Evolutionary conservation across 768 basidiomycete genomes (phyloP), one percentile per base, ranked within the genome.

Genomic region (Kwoniella heveanensis): DNA sequence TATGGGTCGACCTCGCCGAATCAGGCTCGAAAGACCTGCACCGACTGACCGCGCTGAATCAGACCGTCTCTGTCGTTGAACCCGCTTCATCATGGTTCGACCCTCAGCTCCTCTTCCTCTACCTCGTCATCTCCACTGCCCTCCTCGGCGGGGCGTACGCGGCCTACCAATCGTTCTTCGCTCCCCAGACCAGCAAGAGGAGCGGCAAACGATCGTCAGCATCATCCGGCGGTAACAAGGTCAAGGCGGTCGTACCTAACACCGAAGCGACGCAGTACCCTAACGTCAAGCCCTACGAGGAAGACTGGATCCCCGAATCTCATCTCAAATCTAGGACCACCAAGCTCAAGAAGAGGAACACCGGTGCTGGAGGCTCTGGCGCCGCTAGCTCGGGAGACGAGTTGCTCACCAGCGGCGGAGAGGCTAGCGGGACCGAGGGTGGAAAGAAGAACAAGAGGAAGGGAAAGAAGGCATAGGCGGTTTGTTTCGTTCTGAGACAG

Each of bases 301-400:
- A 80, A 65, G 79, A 80, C 44, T 82, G 80, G 80, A 80, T 82
- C 60, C 81, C 81, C 9, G 76, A 68, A 21, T 73, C 76, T 21
- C 79, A 79, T 57, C 44, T 79, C 37, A 79, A 71, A 60, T 69
- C 57, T 48, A 62, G 62, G 50, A 25, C 49, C 29, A 61, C 56
- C 39, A 75, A 73, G 60, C 44, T 67, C 30, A 69, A 69, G 58
- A 71, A 70, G 57, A 71, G 65, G 52, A 60, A 62, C 10, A 32
- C 22, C 9, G 54, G 29, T 1, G 69, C 62, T 22, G 70, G 66
- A 4, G 69, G 44, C 8, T 62, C 64, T 25, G 70, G 66, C 8
- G 69, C 49, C 6, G 65, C 66, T 27, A 59, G 63, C 13, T 71
- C 60, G 15, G 72, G 66, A 2, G 74, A 70, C 53, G 74, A 72